Evolutionary conservation across 352 stramenopile species (phyloP), one percentile per base, ranked within the genome.

Genomic region (Thraustochytrium striatum): DNA sequence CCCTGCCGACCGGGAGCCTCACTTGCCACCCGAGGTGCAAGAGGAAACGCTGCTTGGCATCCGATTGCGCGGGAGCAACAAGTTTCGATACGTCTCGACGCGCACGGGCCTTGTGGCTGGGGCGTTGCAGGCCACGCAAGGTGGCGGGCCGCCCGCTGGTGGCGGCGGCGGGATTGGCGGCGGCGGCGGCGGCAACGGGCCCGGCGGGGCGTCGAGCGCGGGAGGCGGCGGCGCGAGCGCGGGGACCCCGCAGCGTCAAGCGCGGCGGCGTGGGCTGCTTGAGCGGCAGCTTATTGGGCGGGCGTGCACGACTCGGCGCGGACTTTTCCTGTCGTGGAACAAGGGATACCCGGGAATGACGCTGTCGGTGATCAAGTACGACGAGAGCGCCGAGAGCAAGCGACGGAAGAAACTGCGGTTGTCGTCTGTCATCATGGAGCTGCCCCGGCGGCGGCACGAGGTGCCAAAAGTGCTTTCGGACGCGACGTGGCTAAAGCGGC

Each of bases 261-360:
- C n/a, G n/a, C n/a, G n/a, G n/a, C n/a, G n/a, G n/a, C n/a, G n/a
- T n/a, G n/a, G n/a, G n/a, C n/a, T n/a, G n/a, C 25, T 55, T 55
- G 47, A 55, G 25, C 47, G 25, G 25, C 16, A 55, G 47, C 47
- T 55, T 25, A 55, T 55, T 55, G 25, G 25, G 47, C 47, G 7
- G 52, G 52, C 32, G 36, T 75, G 13, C 65, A 75, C 47, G 65
- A 75, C 2, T 11, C 16, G 2, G 85, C 87, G 2, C 85, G 89
- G 7, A n/a, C 72, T 93, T 1, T 94, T 92, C 79, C 88, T 93
- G 65, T 94, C 89, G 0, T 85, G 88, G 55, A 87, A 86, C 32
- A 92, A 91, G 28, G 89, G 90, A 2, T 94, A 94, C 43, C 90
- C 90, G 8, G 62, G 44, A 7, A 75, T 75, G 65, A 43, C 61